phyloP scores from a whole-genome alignment of 192 early-diverging fungal genomes.

The Coemansia sp. region DNA sequence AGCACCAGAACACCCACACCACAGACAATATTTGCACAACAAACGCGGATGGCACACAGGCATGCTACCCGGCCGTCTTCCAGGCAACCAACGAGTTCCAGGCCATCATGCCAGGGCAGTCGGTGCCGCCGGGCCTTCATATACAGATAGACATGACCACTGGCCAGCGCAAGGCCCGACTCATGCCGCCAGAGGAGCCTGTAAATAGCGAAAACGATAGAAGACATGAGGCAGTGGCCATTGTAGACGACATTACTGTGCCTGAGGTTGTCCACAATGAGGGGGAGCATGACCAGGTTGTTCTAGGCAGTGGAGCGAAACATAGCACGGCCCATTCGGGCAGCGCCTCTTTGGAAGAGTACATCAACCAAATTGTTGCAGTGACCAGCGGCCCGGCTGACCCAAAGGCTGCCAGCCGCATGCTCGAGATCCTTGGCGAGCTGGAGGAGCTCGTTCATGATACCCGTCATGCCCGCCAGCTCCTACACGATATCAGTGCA shows the following conservation, averaged over 20 bases:
- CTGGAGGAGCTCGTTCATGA: constrained; percentile 61
- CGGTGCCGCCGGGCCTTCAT: constrained; percentile 65
- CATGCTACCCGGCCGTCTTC: constrained; percentile 65
- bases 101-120: constrained; percentile 61
- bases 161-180: constrained; percentile 60
- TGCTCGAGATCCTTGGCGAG: constrained; percentile 47
- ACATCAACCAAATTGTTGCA: constrained; percentile 1
- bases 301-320: not conserved
- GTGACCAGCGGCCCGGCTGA: not conserved
- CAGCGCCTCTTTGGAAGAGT: not conserved
- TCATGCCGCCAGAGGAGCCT: constrained; percentile 44
- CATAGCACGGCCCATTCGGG: not conserved
- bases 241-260: not conserved
- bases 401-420: not conserved
- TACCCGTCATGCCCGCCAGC: constrained; percentile 59
- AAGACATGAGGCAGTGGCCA: constrained; percentile 4
- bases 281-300: constrained; percentile 1
- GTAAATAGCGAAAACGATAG: not conserved
- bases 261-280: not conserved
- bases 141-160: constrained; percentile 66
- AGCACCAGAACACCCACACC: not conserved
- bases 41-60: constrained; percentile 26
- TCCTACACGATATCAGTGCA: constrained; percentile 35
- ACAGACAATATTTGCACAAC: constrained; percentile 26
- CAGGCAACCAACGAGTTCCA: constrained; percentile 63